A percentile compares a stretch with the other conserved stretches of the same genome.
Evolutionary conservation across 257 asterid genomes (phyloP).

Genomic region (Ophiorrhiza pumila): DNA sequence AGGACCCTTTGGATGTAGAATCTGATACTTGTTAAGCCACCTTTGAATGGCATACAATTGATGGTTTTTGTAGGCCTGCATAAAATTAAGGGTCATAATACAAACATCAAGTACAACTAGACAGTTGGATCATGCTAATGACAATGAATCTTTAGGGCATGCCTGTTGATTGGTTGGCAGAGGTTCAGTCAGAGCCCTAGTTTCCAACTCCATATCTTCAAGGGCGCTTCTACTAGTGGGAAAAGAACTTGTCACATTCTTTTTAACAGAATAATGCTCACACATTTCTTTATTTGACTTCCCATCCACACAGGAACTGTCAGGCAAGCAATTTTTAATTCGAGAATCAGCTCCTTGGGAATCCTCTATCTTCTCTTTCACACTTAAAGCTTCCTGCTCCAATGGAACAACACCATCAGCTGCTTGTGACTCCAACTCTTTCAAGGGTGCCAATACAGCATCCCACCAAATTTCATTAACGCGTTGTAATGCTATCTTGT

Average conservation of each 20-base stretch:
- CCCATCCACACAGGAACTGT: neutral
- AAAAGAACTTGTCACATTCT: slow-evolving; percentile 19
- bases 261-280: slow-evolving; percentile 23
- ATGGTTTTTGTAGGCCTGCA: slow-evolving; percentile 90
- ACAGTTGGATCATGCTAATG: slow-evolving; percentile 8
- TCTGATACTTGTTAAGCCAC: slow-evolving; percentile 86
- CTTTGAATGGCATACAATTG: slow-evolving; percentile 76
- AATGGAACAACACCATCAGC: slow-evolving; percentile 43
- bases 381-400: slow-evolving; percentile 33
- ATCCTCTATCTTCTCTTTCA: slow-evolving; percentile 21
- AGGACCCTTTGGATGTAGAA: slow-evolving; percentile 81
- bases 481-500: slow-evolving; percentile 77
- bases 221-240: slow-evolving; percentile 53
- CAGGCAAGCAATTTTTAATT: slow-evolving; percentile 18
- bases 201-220: slow-evolving; percentile 94
- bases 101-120: neutral
- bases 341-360: slow-evolving; percentile 18
- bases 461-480: slow-evolving; percentile 82
- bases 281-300: slow-evolving; percentile 18
- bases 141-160: slow-evolving; percentile 16
- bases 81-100: slow-evolving; percentile 18
- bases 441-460: slow-evolving; percentile 69
- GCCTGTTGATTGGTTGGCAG: slow-evolving; percentile 98
- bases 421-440: slow-evolving; percentile 71
- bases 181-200: slow-evolving; percentile 93